These are phyloP conservation scores for Xylaria nigripes DNA, from an alignment of 495 filamentous ascomycete species.

Conservation along the genomic window DNA sequence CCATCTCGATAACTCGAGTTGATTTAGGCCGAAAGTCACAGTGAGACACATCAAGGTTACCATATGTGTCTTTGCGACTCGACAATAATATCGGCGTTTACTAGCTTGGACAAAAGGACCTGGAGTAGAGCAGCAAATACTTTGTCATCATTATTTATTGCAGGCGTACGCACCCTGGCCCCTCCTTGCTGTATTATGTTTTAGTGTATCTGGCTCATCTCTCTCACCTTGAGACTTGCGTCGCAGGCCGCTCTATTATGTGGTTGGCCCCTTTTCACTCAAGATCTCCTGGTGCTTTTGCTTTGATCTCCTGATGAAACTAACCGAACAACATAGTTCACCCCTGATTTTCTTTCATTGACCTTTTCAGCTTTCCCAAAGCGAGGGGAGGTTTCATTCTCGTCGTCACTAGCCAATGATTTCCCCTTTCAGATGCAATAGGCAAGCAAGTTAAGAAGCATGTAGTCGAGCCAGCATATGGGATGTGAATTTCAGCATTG, in stretches of 20 bases:
- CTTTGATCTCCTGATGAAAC: background rate
- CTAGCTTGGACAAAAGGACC: conserved; percentile 22
- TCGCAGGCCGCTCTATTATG: background rate
- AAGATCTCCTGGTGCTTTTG: background rate
- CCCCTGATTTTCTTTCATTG: background rate
- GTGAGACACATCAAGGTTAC: background rate
- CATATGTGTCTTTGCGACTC: conserved; percentile 5
- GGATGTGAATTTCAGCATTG: too few species aligned
- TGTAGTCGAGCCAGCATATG: too few species aligned
- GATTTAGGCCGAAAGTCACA: background rate
- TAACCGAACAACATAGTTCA: background rate
- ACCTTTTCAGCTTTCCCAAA: background rate
- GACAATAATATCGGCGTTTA: conserved; percentile 20
- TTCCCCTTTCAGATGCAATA: too few species aligned
- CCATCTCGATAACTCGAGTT: background rate
- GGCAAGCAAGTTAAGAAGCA: too few species aligned
- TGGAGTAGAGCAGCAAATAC: conserved; percentile 16
- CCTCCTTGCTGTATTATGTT: conserved; percentile 22
- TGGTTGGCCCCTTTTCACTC: background rate
- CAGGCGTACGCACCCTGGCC: conserved; percentile 8
- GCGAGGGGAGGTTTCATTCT: background rate
- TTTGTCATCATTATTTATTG: conserved; percentile 12
- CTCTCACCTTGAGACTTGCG: background rate
- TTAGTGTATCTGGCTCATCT: conserved; percentile 8
- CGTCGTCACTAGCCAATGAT: too few species aligned